A percentile compares a stretch with the other conserved stretches of the same genome.
phyloP scores from a whole-genome alignment of 164 flowering plant genomes.

The Cinnamomum chago region DNA sequence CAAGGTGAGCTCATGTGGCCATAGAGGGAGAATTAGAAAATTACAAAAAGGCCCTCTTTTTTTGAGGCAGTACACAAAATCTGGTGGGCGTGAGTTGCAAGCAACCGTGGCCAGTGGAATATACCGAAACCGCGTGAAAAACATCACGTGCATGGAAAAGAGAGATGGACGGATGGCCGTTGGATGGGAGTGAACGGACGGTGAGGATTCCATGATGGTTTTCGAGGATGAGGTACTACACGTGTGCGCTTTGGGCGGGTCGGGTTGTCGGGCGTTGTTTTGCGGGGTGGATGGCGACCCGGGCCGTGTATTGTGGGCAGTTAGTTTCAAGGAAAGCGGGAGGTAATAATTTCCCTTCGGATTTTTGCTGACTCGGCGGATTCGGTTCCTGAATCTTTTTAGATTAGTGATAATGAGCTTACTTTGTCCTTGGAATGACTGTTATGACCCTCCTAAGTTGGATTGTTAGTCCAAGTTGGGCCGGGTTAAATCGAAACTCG shows the following conservation, averaged over 20 bases:
- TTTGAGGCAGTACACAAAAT: background rate
- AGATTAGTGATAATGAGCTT: no score
- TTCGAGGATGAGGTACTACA: constrained; percentile 4
- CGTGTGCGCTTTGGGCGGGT: constrained; percentile 6
- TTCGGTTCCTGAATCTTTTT: background rate
- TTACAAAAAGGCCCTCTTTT: background rate
- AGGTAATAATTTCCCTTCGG: constrained; percentile 3
- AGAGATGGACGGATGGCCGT: background rate
- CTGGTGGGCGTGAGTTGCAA: background rate
- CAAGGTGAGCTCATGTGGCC: no score
- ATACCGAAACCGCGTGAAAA: constrained; percentile 6
- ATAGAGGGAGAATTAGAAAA: no score
- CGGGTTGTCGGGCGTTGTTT: constrained; percentile 8
- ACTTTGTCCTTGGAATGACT: no score
- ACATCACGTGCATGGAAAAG: background rate
- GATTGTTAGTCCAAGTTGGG: no score
- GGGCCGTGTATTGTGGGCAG: background rate
- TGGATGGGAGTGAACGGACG: background rate
- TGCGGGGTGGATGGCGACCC: background rate
- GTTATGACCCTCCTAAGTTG: no score
- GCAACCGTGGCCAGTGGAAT: background rate
- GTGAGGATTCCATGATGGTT: background rate
- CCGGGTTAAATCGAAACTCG: no score
- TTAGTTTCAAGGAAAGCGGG: constrained; percentile 9
- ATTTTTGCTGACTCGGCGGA: constrained; percentile 4